Percentiles rank a stretch among this genome's conserved stretches.
Evolutionary conservation across 2,329 filamentous ascomycete species (phyloP).

Genomic region (Ophiocordyceps unilateralis): DNA sequence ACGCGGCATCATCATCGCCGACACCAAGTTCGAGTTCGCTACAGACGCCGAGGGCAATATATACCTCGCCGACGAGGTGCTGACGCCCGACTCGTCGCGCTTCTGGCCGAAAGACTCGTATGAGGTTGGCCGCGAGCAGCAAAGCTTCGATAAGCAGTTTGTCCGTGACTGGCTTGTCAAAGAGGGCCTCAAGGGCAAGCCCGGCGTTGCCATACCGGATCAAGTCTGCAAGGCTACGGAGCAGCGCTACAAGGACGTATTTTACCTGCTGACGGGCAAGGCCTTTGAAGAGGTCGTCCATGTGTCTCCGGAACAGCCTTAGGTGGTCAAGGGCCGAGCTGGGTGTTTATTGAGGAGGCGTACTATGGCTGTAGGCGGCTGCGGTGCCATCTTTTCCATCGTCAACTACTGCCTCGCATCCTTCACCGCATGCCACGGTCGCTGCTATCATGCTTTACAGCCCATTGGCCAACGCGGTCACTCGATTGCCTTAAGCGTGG

Average conservation of each 20-base stretch:
- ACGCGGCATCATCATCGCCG: slow-evolving; percentile 20
- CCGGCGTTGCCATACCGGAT: slow-evolving; percentile 38
- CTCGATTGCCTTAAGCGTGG: no score
- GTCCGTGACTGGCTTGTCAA: slow-evolving; percentile 66
- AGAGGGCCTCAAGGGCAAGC: slow-evolving; percentile 41
- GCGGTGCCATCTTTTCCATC: no score
- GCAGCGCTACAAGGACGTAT: slow-evolving; percentile 7
- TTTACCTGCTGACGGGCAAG: slow-evolving; percentile 41
- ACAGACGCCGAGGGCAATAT: slow-evolving; percentile 28
- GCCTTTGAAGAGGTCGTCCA: slow-evolving; percentile 24
- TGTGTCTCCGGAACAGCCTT: no score
- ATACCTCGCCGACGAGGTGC: slow-evolving; percentile 54
- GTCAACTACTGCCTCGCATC: no score
- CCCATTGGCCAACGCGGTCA: no score
- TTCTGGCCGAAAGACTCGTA: slow-evolving; percentile 63
- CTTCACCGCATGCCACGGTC: no score
- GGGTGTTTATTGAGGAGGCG: no score
- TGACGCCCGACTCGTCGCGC: slow-evolving; percentile 68
- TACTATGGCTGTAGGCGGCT: no score
- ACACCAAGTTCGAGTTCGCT: slow-evolving; percentile 33
- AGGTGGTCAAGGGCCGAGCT: no score
- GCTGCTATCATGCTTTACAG: no score
- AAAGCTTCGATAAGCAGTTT: slow-evolving; percentile 80
- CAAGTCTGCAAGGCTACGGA: slow-evolving; percentile 20
- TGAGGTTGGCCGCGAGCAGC: slow-evolving; percentile 54